Evolutionary conservation across 768 basidiomycete genomes (phyloP).

Genomic region (Amanita pseudoporphyria): DNA sequence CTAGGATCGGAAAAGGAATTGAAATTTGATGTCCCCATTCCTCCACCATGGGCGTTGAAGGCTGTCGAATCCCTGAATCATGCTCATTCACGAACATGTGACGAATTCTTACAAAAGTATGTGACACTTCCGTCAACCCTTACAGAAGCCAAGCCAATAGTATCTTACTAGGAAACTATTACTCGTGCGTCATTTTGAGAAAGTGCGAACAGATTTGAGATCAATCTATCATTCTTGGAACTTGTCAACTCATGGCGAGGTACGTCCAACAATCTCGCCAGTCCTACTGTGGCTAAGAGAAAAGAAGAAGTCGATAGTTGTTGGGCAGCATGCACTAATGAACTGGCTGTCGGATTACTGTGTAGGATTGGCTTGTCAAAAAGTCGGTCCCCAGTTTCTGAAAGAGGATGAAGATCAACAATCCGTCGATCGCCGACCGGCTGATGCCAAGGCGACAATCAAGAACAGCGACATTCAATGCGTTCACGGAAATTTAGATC

Average conservation of each 20-base stretch:
- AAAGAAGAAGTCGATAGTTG: slow-evolving; percentile 41
- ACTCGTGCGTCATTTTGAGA: slow-evolving; percentile 34
- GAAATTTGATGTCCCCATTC: slow-evolving; percentile 21
- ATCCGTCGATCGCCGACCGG: background rate
- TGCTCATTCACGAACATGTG: slow-evolving; percentile 44
- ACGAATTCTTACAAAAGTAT: slow-evolving; percentile 37
- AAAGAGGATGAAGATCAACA: background rate
- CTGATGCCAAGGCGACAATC: slow-evolving; percentile 5
- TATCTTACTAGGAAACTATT: slow-evolving; percentile 30
- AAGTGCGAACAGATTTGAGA: slow-evolving; percentile 42
- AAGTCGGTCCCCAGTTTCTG: background rate
- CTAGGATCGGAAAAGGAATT: background rate
- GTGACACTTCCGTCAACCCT: slow-evolving; percentile 10
- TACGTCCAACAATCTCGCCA: slow-evolving; percentile 15
- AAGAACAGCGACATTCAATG: slow-evolving; percentile 47
- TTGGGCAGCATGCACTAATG: slow-evolving; percentile 51
- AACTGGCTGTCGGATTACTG: slow-evolving; percentile 44
- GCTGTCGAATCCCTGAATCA: slow-evolving; percentile 48
- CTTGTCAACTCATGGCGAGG: slow-evolving; percentile 36
- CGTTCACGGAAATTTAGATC: slow-evolving; percentile 52
- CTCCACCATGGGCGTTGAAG: slow-evolving; percentile 45
- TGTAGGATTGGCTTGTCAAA: slow-evolving; percentile 9
- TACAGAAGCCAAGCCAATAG: background rate
- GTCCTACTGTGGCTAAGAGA: slow-evolving; percentile 1
- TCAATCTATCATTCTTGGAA: slow-evolving; percentile 59